phyloP scores from a whole-genome alignment of 2,329 filamentous ascomycete genomes.

The Colletotrichum sidae region DNA sequence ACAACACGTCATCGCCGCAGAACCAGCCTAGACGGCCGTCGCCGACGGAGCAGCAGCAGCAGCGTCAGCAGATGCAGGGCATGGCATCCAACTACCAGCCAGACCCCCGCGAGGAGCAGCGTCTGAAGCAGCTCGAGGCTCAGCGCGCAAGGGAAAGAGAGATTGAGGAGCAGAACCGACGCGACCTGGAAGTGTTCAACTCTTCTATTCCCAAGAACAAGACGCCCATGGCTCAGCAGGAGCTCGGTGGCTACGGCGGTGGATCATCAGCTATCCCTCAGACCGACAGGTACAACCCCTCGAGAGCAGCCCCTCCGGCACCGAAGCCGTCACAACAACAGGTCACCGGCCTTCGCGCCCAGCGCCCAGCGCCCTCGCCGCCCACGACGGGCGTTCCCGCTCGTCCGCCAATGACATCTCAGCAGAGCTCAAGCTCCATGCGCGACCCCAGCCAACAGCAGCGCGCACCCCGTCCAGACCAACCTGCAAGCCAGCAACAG shows the following conservation, averaged over 20 bases:
- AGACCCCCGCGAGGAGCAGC: slow-evolving; percentile 65
- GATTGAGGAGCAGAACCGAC: slow-evolving; percentile 74
- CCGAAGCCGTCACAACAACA: slow-evolving; percentile 71
- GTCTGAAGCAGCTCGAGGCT: slow-evolving; percentile 71
- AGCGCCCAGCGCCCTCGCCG: slow-evolving; percentile 84
- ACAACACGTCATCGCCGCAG: slow-evolving; percentile 51
- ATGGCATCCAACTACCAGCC: slow-evolving; percentile 67
- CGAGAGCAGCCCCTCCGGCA: slow-evolving; percentile 84
- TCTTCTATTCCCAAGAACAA: slow-evolving; percentile 87
- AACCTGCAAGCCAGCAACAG: slow-evolving; percentile 51
- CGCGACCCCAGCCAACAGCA: slow-evolving; percentile 57
- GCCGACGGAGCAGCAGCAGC: slow-evolving; percentile 60
- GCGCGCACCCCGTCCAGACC: slow-evolving; percentile 60
- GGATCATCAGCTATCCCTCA: slow-evolving; percentile 59
- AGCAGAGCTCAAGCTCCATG: slow-evolving; percentile 61
- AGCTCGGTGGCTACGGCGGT: slow-evolving; percentile 78
- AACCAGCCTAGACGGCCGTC: slow-evolving; percentile 56
- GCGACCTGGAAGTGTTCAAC: slow-evolving; percentile 90
- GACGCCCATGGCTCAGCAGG: slow-evolving; percentile 86
- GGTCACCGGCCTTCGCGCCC: slow-evolving; percentile 71
- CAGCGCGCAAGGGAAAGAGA: slow-evolving; percentile 67
- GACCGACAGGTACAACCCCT: slow-evolving; percentile 82
- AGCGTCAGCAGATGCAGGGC: slow-evolving; percentile 68
- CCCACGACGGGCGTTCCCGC: slow-evolving; percentile 55
- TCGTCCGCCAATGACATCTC: slow-evolving; percentile 61